These are phyloP conservation scores for Vigna angularis DNA, from an alignment of 306 rosid species.

Conservation along the genomic window DNA sequence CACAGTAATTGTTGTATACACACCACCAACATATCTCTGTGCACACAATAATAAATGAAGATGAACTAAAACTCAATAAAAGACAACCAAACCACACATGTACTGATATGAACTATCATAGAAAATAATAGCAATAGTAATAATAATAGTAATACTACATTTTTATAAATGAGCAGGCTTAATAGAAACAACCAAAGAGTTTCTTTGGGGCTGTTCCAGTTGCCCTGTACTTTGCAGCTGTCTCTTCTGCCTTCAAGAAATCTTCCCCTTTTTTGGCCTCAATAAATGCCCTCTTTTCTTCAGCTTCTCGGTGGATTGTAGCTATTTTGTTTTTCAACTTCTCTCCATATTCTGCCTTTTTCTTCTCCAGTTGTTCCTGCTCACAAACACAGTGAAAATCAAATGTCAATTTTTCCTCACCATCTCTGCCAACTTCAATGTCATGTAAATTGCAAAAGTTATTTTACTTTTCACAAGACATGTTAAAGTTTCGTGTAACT, in stretches of 20 bases:
- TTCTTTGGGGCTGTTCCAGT: constrained; percentile 86
- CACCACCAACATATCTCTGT: constrained; percentile 49
- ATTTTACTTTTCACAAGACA: not conserved
- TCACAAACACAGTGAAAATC: constrained; percentile 27
- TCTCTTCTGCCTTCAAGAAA: constrained; percentile 82
- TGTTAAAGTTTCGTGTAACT: not conserved
- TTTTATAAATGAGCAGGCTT: not conserved
- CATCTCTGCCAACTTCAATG: not conserved
- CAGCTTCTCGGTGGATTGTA: constrained; percentile 70
- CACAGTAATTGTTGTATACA: constrained; percentile 48
- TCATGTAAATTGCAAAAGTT: not conserved
- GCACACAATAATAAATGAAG: constrained; percentile 47
- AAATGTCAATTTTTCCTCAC: not conserved
- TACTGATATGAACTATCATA: constrained; percentile 30
- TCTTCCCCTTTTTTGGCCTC: constrained; percentile 84
- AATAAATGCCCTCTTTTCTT: constrained; percentile 77
- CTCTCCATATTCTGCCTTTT: constrained; percentile 78
- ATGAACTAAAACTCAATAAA: constrained; percentile 38
- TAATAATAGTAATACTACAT: constrained; percentile 1
- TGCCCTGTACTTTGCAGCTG: constrained; percentile 81
- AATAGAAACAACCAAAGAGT: constrained; percentile 59
- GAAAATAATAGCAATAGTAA: constrained; percentile 15
- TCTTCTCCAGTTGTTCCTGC: constrained; percentile 85
- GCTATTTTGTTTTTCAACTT: constrained; percentile 82
- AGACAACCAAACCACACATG: constrained; percentile 36